phyloP scores from a whole-genome alignment of 208 protist genomes.

The Crithidia expoeki region DNA sequence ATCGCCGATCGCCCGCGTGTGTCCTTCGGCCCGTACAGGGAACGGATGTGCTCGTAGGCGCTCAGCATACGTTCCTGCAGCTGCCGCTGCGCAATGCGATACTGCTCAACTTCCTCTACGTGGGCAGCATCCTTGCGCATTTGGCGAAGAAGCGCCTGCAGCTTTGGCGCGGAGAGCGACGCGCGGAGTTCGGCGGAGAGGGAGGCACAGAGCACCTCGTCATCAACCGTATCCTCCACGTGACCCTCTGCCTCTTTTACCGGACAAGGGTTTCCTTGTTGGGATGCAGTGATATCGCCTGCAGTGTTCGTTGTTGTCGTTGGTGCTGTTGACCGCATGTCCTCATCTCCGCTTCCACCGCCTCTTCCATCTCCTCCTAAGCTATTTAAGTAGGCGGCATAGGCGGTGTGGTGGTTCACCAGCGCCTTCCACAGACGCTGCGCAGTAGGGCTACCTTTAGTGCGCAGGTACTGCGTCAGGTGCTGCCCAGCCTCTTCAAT shows the following conservation, averaged over 20 bases:
- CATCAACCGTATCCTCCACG: background rate
- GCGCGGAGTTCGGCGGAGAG: constrained; percentile 72
- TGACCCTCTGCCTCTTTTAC: background rate
- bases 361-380: background rate
- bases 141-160: constrained; percentile 60
- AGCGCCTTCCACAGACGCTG: constrained; percentile 35
- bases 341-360: background rate
- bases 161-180: constrained; percentile 60
- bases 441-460: constrained; percentile 16
- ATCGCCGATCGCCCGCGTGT: constrained; percentile 35
- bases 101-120: constrained; percentile 45
- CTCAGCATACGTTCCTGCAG: constrained; percentile 63
- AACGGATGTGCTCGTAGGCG: constrained; percentile 76
- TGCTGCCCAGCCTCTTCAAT: constrained; percentile 34
- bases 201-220: constrained; percentile 9
- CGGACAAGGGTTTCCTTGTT: background rate
- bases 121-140: constrained; percentile 62
- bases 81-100: constrained; percentile 55
- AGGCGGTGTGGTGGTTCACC: constrained; percentile 46
- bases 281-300: background rate
- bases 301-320: background rate
- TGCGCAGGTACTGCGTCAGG: constrained; percentile 23
- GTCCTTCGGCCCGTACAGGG: constrained; percentile 53
- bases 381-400: constrained; percentile 32
- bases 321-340: too few species aligned